These are phyloP conservation scores for Leccinum broughii DNA, from an alignment of 768 basidiomycete species.

Conservation along the genomic window DNA sequence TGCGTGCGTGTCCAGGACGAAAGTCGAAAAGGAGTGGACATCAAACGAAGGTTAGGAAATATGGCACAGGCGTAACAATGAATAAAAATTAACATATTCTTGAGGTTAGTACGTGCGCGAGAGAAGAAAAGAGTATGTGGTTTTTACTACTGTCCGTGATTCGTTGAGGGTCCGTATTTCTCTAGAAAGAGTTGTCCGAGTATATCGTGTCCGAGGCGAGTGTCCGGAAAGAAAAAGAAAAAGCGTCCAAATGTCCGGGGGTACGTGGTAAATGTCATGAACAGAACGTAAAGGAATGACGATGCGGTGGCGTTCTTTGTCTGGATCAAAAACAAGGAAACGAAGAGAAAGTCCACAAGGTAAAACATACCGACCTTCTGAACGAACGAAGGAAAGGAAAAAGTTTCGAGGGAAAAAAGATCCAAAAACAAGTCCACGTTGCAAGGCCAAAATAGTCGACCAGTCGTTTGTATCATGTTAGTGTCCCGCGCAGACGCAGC, in stretches of 20 bases:
- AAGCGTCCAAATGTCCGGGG: constrained; percentile 19
- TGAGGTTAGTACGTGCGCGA: not conserved
- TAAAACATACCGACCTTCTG: constrained; percentile 10
- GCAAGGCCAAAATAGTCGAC: not conserved
- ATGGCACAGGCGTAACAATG: not conserved
- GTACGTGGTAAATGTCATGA: constrained; percentile 23
- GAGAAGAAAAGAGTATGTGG: not conserved
- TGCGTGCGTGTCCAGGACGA: not conserved
- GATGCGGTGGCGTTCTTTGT: constrained; percentile 13
- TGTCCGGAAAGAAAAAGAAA: constrained; percentile 15
- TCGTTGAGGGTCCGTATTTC: constrained; percentile 21
- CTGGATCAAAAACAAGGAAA: constrained; percentile 2
- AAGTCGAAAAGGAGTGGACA: not conserved
- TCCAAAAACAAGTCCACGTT: constrained; percentile 17
- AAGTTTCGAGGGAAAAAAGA: not conserved
- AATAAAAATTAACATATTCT: not conserved
- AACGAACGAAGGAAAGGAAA: not conserved
- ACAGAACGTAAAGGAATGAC: constrained; percentile 19
- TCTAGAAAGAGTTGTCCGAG: constrained; percentile 26
- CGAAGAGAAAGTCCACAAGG: constrained; percentile 4
- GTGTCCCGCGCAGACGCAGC: not conserved
- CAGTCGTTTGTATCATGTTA: not conserved
- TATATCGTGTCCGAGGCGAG: constrained; percentile 16
- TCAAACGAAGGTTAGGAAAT: not conserved
- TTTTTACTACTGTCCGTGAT: constrained; percentile 16